phyloP scores from a whole-genome alignment of 495 filamentous ascomycete species.

The Xylaria grammica region DNA sequence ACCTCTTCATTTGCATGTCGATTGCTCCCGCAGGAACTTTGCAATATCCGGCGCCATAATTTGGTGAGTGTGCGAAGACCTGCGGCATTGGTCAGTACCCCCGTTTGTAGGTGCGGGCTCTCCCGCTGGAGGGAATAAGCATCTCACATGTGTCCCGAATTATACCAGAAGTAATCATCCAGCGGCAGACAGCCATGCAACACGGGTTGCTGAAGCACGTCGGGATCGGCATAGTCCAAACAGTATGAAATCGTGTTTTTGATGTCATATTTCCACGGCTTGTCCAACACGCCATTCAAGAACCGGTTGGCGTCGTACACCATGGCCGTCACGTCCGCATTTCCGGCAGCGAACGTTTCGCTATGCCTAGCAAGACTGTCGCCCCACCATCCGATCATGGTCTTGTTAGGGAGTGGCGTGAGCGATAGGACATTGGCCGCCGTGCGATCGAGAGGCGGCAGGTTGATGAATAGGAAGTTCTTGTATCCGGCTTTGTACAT shows the following conservation, averaged over 20 bases:
- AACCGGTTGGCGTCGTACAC: slow-evolving; percentile 53
- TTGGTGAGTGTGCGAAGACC: slow-evolving; percentile 1
- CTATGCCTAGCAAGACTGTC: slow-evolving; percentile 37
- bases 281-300: slow-evolving; percentile 50
- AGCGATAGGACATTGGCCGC: slow-evolving; percentile 42
- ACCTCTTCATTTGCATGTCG: not conserved
- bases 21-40: slow-evolving; percentile 10
- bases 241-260: slow-evolving; percentile 58
- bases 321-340: slow-evolving; percentile 37
- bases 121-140: not conserved
- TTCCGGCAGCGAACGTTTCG: slow-evolving; percentile 28
- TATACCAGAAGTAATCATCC: slow-evolving; percentile 59
- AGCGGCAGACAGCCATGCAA: slow-evolving; percentile 55
- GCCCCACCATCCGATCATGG: slow-evolving; percentile 52
- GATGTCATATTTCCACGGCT: slow-evolving; percentile 50
- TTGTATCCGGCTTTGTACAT: slow-evolving; percentile 51
- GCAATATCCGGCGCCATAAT: not conserved
- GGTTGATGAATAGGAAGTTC: slow-evolving; percentile 56
- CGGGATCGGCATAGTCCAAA: slow-evolving; percentile 53
- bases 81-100: not conserved
- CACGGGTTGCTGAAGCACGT: slow-evolving; percentile 49
- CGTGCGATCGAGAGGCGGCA: slow-evolving; percentile 55
- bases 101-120: not conserved
- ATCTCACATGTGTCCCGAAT: slow-evolving; percentile 51
- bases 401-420: slow-evolving; percentile 50